Conservation (phyloP, 73 alveolate genomes). For the Diophrys appendiculata region DNA sequence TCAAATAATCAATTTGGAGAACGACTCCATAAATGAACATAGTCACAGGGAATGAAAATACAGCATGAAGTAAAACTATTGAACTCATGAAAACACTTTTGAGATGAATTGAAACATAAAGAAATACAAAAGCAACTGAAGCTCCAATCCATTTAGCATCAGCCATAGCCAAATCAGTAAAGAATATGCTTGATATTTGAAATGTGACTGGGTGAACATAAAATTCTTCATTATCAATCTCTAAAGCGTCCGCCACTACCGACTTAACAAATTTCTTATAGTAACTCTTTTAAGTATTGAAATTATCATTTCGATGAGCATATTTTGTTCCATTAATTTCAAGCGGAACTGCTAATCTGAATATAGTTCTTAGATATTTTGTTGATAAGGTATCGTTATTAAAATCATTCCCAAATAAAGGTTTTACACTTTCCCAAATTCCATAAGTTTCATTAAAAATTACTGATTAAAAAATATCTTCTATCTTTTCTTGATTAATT, state of each 20-base stretch:
- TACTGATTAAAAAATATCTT: background rate
- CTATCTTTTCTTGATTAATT: background rate
- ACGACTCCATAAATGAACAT: slow-evolving; percentile 34
- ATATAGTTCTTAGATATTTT: background rate
- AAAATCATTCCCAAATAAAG: background rate
- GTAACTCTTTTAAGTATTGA: background rate
- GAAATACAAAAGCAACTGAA: background rate
- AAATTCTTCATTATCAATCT: background rate
- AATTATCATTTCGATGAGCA: background rate
- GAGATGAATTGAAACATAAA: slow-evolving; percentile 24
- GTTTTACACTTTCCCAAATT: background rate
- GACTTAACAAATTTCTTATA: background rate
- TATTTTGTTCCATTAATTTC: background rate
- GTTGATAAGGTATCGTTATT: background rate
- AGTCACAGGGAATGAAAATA: slow-evolving; percentile 41
- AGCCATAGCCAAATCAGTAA: background rate
- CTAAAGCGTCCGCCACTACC: background rate
- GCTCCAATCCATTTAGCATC: background rate
- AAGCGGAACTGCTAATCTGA: background rate
- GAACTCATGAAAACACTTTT: slow-evolving; percentile 16
- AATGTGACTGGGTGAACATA: background rate
- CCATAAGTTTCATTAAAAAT: background rate
- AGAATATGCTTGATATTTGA: background rate
- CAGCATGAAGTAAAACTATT: slow-evolving; percentile 10
- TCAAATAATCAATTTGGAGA: slow-evolving; percentile 39